phyloP scores from a whole-genome alignment of 208 protist genomes.

The Strigomonas culicis region DNA sequence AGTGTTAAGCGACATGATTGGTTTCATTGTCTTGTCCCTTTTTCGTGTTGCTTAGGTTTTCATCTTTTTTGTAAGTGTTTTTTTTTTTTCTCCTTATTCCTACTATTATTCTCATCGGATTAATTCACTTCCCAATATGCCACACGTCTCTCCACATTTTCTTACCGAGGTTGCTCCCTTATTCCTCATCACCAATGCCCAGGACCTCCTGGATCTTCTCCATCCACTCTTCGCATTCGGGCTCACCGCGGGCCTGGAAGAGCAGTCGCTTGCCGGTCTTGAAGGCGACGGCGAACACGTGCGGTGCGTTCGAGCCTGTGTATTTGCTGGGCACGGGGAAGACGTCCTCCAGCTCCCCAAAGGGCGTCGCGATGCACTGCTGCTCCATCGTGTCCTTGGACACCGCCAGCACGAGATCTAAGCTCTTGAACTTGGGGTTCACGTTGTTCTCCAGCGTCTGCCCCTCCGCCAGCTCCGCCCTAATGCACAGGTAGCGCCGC shows the following conservation, averaged over 20 bases:
- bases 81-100: no score
- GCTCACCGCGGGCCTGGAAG: slow-evolving; percentile 59
- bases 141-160: no score
- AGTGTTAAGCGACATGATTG: slow-evolving; percentile 27
- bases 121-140: no score
- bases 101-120: no score
- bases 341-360: slow-evolving; percentile 70
- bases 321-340: slow-evolving; percentile 77
- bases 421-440: slow-evolving; percentile 61
- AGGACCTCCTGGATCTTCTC: slow-evolving; percentile 79
- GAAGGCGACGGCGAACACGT: slow-evolving; percentile 77
- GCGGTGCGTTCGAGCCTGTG: slow-evolving; percentile 58
- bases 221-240: slow-evolving; percentile 72
- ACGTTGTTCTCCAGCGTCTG: slow-evolving; percentile 33
- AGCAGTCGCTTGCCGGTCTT: slow-evolving; percentile 69
- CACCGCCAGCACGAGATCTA: slow-evolving; percentile 64
- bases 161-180: no score
- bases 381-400: slow-evolving; percentile 78
- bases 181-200: slow-evolving; percentile 64
- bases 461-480: slow-evolving; percentile 52
- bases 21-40: no score
- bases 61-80: no score
- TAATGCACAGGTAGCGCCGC: slow-evolving; percentile 73
- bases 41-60: no score
- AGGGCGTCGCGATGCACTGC: slow-evolving; percentile 72